Base-by-base conservation (phyloP, 345 rosid genomes). In the Salix exigua region DNA sequence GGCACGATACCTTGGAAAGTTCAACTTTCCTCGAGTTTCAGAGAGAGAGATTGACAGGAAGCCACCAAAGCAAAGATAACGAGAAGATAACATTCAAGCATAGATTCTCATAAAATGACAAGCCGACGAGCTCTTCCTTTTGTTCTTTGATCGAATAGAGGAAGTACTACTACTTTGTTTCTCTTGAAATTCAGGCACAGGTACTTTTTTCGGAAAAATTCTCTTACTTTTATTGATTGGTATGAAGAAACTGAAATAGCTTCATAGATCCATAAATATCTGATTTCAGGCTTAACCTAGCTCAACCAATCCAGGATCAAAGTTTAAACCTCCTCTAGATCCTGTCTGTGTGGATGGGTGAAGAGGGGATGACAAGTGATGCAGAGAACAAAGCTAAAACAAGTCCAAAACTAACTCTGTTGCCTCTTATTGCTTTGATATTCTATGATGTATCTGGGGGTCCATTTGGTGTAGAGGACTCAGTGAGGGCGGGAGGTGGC, bases 381-480 rank as follows among this genome's bases (percentile, higher is more conserved):
- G 85, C 50, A 7, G 38, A 82, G 69, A 71, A 50, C 68, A 75
- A 70, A 66, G 82, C 71, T 17, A 79, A 81, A 80, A 60, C 86
- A 72, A 86, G 68, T 33, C 97, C 92, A 73, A 92, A 92, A 81
- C 82, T 94, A 38, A 92, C 96, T 18, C 66, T 91, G 3, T 81
- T 89, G 78, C 99, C 99, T 42, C 88, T 95, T 0, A 87, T 95
- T 38, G 96, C 97, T 76, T 85, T 95, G 62, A 94, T 94, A 18
- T 94, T 94, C 90, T 94, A 92, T 81, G 98, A 91, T 73, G 97
- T 94, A 16, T 92, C 95, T 66, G 98, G 98, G 64, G 98, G 98
- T 60, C 98, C 98, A 65, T 94, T 94, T 78, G 98, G 98, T 70
- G 86, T 94, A 6, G 98, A 94, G 81, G 98, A 92, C 74, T 89